These are phyloP conservation scores for Cubamyces lactineus DNA, from an alignment of 768 basidiomycete genomes.

Conservation along the genomic window DNA sequence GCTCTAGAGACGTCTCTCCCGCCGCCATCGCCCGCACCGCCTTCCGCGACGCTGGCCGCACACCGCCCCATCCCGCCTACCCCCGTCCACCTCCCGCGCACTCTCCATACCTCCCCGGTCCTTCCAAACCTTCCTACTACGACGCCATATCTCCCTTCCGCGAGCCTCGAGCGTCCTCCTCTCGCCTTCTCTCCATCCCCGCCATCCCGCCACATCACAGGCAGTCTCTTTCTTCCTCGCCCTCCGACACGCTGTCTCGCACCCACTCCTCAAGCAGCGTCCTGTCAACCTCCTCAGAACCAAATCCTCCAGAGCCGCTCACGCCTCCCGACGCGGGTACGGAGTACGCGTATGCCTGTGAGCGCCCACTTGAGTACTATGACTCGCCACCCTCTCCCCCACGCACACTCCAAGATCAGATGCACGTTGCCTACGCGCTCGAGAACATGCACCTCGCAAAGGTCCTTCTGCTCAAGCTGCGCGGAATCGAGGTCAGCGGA, in stretches of 20 bases:
- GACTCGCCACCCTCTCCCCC: slow-evolving; percentile 48
- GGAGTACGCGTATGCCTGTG: slow-evolving; percentile 38
- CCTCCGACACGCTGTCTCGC: slow-evolving; percentile 22
- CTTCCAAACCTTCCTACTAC: slow-evolving; percentile 14
- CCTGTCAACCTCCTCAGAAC: slow-evolving; percentile 28
- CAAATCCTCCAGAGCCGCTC: slow-evolving; percentile 30
- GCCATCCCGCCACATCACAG: slow-evolving; percentile 4
- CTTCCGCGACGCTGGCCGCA: slow-evolving; percentile 23
- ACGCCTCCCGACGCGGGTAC: slow-evolving; percentile 32
- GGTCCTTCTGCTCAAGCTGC: slow-evolving; percentile 60
- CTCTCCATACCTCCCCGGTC: slow-evolving; percentile 6
- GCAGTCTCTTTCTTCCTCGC: slow-evolving; percentile 21
- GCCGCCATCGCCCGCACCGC: slow-evolving; percentile 24
- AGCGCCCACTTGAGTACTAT: slow-evolving; percentile 42
- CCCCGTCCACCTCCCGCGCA: not conserved
- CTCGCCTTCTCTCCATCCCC: slow-evolving; percentile 23
- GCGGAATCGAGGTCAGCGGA: slow-evolving; percentile 61
- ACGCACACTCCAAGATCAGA: slow-evolving; percentile 59
- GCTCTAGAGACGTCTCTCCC: slow-evolving; percentile 33
- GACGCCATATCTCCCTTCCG: slow-evolving; percentile 1
- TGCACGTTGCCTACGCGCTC: slow-evolving; percentile 67
- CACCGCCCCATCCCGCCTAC: slow-evolving; percentile 12
- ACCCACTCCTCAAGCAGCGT: slow-evolving; percentile 31
- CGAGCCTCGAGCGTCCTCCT: slow-evolving; percentile 28
- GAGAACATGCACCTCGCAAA: slow-evolving; percentile 71